phyloP scores from a whole-genome alignment of 768 basidiomycete species.

The Tephrocybe sp. region DNA sequence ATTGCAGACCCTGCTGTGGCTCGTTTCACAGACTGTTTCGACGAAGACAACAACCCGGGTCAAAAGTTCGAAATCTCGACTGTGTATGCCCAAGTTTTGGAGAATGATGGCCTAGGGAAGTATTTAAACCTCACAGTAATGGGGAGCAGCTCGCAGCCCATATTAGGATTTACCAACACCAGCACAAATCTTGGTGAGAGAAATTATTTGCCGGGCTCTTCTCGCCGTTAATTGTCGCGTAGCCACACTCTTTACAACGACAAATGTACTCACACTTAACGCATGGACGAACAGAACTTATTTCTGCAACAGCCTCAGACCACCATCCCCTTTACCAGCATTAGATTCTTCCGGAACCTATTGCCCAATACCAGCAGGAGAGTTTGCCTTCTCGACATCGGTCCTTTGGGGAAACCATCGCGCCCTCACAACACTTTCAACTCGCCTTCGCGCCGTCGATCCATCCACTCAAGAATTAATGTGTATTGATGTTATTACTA shows the following conservation, averaged over 20 bases:
- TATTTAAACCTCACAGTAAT: constrained; percentile 73
- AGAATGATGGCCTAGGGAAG: constrained; percentile 36
- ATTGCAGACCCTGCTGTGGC: constrained; percentile 59
- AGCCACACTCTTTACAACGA: constrained; percentile 88
- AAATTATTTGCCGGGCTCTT: constrained; percentile 8
- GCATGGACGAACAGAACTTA: constrained; percentile 69
- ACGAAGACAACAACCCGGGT: constrained; percentile 35
- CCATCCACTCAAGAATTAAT: constrained; percentile 77
- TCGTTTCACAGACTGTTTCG: constrained; percentile 69
- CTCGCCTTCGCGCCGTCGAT: constrained; percentile 86
- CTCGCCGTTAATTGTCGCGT: constrained; percentile 17
- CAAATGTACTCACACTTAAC: constrained; percentile 74
- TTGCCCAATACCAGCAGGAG: constrained; percentile 79
- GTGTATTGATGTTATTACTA: constrained; percentile 76
- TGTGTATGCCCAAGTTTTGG: constrained; percentile 70
- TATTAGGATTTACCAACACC: constrained; percentile 56
- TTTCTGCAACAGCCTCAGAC: constrained; percentile 77
- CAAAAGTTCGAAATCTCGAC: constrained; percentile 64
- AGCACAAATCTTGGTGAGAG: constrained; percentile 66
- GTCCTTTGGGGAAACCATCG: constrained; percentile 65
- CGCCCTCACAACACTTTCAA: constrained; percentile 79
- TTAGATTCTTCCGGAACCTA: constrained; percentile 42
- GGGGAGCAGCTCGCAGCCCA: constrained; percentile 56
- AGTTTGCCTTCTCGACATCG: constrained; percentile 76
- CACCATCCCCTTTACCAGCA: constrained; percentile 67